These are phyloP conservation scores for Aureobasidium sp. DNA, from an alignment of 2,329 filamentous ascomycete species.

Conservation along the genomic window DNA sequence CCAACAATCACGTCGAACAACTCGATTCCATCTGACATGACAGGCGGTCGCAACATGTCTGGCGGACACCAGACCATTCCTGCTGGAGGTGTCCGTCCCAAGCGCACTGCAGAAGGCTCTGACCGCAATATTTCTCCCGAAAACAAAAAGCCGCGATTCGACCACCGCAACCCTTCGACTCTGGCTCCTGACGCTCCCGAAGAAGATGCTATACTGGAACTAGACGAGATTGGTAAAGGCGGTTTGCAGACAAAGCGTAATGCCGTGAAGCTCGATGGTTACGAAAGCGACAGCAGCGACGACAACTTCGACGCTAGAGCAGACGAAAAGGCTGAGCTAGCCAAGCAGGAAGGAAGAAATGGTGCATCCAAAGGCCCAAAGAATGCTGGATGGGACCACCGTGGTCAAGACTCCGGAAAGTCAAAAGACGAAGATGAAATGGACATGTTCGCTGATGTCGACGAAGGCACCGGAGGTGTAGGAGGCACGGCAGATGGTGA, in stretches of 20 bases:
- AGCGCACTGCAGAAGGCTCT: slow-evolving; percentile 75
- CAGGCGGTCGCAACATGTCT: slow-evolving; percentile 8
- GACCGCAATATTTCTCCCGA: slow-evolving; percentile 65
- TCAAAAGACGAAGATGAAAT: slow-evolving; percentile 57
- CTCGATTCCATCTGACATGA: not conserved
- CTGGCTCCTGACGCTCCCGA: slow-evolving; percentile 75
- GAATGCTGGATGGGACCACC: slow-evolving; percentile 28
- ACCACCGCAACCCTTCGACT: slow-evolving; percentile 87
- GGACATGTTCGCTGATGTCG: slow-evolving; percentile 77
- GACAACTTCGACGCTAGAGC: slow-evolving; percentile 78
- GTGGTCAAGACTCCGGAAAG: slow-evolving; percentile 31
- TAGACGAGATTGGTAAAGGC: slow-evolving; percentile 79
- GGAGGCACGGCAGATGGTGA: slow-evolving; percentile 38
- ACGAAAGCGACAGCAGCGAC: slow-evolving; percentile 87
- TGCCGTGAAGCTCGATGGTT: slow-evolving; percentile 92
- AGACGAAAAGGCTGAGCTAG: slow-evolving; percentile 50
- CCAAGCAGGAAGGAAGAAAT: slow-evolving; percentile 27
- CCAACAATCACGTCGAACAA: not conserved
- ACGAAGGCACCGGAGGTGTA: slow-evolving; percentile 47
- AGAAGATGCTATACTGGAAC: slow-evolving; percentile 71
- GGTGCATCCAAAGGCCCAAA: slow-evolving; percentile 20
- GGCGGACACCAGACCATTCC: slow-evolving; percentile 44
- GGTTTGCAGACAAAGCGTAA: slow-evolving; percentile 75
- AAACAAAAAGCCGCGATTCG: slow-evolving; percentile 80
- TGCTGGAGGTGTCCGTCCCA: slow-evolving; percentile 31